Conservation (phyloP, 169 alveolate genomes). For the Plasmodium coatneyi region DNA sequence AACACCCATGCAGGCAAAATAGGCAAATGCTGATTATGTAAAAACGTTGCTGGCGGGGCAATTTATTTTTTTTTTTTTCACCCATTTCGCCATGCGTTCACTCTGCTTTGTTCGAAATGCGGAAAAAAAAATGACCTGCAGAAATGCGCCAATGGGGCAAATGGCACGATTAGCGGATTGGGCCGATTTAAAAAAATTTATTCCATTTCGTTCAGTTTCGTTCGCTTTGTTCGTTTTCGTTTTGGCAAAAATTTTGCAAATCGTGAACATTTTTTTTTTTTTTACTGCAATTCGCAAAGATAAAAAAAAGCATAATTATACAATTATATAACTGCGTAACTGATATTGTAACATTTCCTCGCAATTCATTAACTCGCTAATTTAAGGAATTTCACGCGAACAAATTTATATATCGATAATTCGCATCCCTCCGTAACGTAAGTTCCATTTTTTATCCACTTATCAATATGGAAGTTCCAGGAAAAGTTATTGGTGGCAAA, state of each 20-base stretch:
- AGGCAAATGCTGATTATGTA: neutral
- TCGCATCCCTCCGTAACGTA: neutral
- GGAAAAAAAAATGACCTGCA: too few relatives aligned
- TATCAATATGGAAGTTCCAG: slow-evolving; percentile 74
- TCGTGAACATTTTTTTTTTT: neutral
- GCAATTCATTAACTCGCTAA: neutral
- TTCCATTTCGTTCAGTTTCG: neutral
- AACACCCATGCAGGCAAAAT: neutral
- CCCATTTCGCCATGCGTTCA: neutral
- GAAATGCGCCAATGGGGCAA: neutral
- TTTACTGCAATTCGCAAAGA: neutral
- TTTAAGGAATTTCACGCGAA: neutral
- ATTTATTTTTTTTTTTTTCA: too few relatives aligned
- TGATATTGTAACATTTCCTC: neutral
- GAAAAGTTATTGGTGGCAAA: slow-evolving; percentile 88
- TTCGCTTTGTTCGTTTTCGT: neutral
- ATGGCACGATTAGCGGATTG: neutral
- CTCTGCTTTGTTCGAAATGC: neutral
- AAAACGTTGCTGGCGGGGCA: neutral
- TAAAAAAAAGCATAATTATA: neutral
- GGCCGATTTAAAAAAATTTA: neutral
- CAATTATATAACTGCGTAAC: neutral
- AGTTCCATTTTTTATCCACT: neutral
- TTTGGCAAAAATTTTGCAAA: neutral
- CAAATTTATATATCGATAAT: neutral